These are phyloP conservation scores for Aspergillus latus DNA, from an alignment of 2,329 filamentous ascomycete genomes.

Conservation along the genomic window DNA sequence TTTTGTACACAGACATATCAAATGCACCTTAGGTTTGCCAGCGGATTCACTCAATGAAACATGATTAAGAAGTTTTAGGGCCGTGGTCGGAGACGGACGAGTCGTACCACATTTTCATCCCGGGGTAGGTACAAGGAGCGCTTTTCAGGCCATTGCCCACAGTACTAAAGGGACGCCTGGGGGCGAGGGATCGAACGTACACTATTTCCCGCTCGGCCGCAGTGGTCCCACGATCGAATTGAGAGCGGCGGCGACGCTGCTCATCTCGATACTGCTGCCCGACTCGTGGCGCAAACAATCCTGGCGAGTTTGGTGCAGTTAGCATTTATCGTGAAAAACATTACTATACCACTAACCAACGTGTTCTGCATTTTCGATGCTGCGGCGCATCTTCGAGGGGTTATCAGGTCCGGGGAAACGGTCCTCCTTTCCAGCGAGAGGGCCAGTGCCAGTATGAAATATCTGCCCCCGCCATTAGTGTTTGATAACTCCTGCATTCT, in stretches of 20 bases:
- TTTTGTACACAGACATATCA: conserved; percentile 11
- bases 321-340: neutral
- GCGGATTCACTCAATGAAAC: neutral
- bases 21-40: neutral
- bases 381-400: conserved; percentile 80
- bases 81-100: conserved; percentile 18
- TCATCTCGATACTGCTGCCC: conserved; percentile 72
- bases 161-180: conserved; percentile 20
- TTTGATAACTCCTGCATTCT: neutral
- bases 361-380: conserved; percentile 81
- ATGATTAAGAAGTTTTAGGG: conserved; percentile 22
- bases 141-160: conserved; percentile 22
- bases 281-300: conserved; percentile 74
- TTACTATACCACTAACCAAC: conserved; percentile 60
- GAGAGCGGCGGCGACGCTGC: conserved; percentile 72
- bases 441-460: conserved; percentile 53
- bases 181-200: conserved; percentile 27
- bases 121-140: conserved; percentile 28
- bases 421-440: conserved; percentile 68
- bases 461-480: conserved; percentile 42
- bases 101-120: conserved; percentile 27
- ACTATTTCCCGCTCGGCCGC: conserved; percentile 65
- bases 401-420: conserved; percentile 79
- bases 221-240: conserved; percentile 78
- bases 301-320: conserved; percentile 7